phyloP scores from a whole-genome alignment of 192 early-diverging fungal genomes.

The Funneliformis geosporum region DNA sequence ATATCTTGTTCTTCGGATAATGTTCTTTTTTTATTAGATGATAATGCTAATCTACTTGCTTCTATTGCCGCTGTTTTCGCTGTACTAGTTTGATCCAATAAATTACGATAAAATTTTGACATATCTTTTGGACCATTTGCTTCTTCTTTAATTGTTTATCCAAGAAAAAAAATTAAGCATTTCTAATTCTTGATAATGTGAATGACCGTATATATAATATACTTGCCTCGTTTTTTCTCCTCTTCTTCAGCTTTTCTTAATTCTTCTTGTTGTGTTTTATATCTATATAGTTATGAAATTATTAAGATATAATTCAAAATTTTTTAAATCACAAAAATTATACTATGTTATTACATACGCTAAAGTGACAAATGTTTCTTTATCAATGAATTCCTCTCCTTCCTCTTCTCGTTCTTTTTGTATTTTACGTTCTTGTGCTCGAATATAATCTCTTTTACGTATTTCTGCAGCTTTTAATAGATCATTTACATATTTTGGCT shows the following conservation, averaged over 20 bases:
- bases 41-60: constrained; percentile 31
- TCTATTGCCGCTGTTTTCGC: constrained; percentile 41
- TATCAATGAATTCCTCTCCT: constrained; percentile 66
- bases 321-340: neutral
- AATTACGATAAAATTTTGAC: constrained; percentile 57
- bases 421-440: constrained; percentile 63
- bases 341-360: constrained; percentile 54
- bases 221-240: constrained; percentile 52
- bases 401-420: constrained; percentile 67
- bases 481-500: constrained; percentile 66
- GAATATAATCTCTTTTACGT: constrained; percentile 68
- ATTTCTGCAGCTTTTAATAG: constrained; percentile 60
- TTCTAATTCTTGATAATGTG: neutral
- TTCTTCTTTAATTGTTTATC: constrained; percentile 30
- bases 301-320: no score
- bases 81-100: constrained; percentile 53
- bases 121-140: constrained; percentile 36
- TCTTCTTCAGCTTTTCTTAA: constrained; percentile 58
- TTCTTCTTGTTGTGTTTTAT: constrained; percentile 60
- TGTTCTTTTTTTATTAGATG: neutral
- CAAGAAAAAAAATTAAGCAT: neutral
- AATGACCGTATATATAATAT: neutral
- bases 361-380: constrained; percentile 74
- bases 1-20: constrained; percentile 9
- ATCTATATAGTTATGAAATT: constrained; percentile 26